These are phyloP conservation scores for Phaffia australis DNA, from an alignment of 768 basidiomycete species.

Conservation along the genomic window DNA sequence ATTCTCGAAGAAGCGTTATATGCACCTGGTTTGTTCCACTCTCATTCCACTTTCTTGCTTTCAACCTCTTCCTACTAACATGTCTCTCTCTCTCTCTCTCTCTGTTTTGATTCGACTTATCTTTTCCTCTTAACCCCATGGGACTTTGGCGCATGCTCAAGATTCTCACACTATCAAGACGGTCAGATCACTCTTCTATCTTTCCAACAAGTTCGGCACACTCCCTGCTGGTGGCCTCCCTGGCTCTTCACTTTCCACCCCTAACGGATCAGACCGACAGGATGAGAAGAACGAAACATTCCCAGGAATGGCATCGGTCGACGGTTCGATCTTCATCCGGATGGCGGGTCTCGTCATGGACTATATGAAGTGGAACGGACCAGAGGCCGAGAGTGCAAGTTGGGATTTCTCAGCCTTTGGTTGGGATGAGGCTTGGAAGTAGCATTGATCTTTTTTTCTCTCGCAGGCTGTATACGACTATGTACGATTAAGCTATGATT, in stretches of 20 bases:
- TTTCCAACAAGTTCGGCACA: background rate
- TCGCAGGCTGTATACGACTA: no score
- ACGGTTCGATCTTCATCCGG: background rate
- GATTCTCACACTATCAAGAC: conserved; percentile 15
- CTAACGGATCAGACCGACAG: background rate
- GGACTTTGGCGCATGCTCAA: no score
- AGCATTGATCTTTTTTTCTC: background rate
- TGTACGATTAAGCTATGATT: no score
- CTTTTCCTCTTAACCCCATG: no score
- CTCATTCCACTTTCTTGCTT: background rate
- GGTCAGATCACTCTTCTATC: conserved; percentile 3
- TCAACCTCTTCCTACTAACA: background rate
- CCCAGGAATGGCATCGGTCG: background rate
- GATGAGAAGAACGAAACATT: background rate
- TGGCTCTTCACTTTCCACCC: background rate
- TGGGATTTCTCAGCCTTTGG: conserved; percentile 16
- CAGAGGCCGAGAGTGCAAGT: background rate
- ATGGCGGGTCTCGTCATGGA: conserved; percentile 13
- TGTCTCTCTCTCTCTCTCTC: background rate
- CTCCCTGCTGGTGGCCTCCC: background rate
- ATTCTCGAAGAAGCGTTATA: background rate
- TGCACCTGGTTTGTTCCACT: background rate
- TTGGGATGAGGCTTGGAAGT: conserved; percentile 16
- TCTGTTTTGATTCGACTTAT: no score
- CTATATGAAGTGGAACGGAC: conserved; percentile 1